Conservation (phyloP, 2,329 filamentous ascomycete species). For the Fonsecaea nubica region DNA sequence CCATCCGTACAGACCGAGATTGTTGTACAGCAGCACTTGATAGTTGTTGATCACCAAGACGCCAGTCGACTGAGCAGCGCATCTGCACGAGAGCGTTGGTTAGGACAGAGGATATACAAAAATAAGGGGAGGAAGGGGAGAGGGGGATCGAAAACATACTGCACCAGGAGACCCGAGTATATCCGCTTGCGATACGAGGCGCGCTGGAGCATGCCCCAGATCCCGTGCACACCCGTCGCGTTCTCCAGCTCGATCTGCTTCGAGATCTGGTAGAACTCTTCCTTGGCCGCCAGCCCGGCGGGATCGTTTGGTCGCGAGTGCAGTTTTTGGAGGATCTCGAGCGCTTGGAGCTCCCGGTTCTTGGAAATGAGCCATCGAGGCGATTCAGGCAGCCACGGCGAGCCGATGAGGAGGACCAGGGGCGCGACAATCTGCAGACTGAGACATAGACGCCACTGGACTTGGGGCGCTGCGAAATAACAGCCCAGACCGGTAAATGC, state of each 20-base stretch:
- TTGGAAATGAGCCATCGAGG: slow-evolving; percentile 54
- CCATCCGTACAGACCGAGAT: slow-evolving; percentile 46
- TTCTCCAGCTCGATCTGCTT: slow-evolving; percentile 52
- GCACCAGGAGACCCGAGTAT: slow-evolving; percentile 18
- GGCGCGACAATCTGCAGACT: slow-evolving; percentile 50
- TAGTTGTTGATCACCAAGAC: slow-evolving; percentile 48
- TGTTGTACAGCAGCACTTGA: slow-evolving; percentile 48
- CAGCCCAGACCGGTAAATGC: slow-evolving; percentile 26
- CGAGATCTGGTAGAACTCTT: slow-evolving; percentile 54
- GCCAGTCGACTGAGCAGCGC: slow-evolving; percentile 39
- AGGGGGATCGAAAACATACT: slow-evolving; percentile 39
- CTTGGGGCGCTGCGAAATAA: slow-evolving; percentile 21
- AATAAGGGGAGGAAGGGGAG: too few species aligned
- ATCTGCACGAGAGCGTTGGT: slow-evolving; percentile 45
- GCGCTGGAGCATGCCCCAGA: slow-evolving; percentile 52
- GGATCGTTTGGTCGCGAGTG: slow-evolving; percentile 51
- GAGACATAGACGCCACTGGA: slow-evolving; percentile 29
- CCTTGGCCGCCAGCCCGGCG: slow-evolving; percentile 46
- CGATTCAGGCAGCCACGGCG: slow-evolving; percentile 48
- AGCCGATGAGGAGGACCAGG: slow-evolving; percentile 49
- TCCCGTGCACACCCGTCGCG: slow-evolving; percentile 40
- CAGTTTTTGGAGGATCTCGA: slow-evolving; percentile 50
- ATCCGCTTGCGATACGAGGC: slow-evolving; percentile 48
- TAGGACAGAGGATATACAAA: slow-evolving; percentile 41
- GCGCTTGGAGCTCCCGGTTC: slow-evolving; percentile 48